A percentile compares a stretch with the other conserved stretches of the same genome.
Evolutionary conservation across 495 filamentous ascomycete genomes (phyloP).

Genomic region (Podospora appendiculata): DNA sequence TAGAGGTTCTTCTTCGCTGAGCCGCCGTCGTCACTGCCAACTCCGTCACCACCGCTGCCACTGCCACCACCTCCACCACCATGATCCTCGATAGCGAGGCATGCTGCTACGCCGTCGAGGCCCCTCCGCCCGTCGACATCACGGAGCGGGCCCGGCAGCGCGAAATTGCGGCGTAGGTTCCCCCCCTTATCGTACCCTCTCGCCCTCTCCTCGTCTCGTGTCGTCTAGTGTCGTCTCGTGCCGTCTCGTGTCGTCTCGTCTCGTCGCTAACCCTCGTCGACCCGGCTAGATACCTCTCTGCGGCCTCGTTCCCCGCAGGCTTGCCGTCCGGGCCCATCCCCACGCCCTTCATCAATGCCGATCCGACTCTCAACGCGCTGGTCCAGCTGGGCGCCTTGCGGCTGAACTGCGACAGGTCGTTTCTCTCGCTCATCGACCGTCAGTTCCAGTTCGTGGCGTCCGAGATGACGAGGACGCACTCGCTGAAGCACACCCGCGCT

Average conservation of each 20-base stretch:
- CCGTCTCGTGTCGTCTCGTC: no score
- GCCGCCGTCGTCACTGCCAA: no score
- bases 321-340: slow-evolving; percentile 9
- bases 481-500: slow-evolving; percentile 3
- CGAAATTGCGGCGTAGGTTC: not conserved
- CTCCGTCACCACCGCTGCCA: no score
- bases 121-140: not conserved
- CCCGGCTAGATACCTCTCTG: slow-evolving; percentile 14
- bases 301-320: slow-evolving; percentile 15
- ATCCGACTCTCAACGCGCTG: slow-evolving; percentile 36
- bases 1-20: no score
- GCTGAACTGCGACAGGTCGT: slow-evolving; percentile 25
- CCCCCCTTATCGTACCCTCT: not conserved
- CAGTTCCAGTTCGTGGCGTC: slow-evolving; percentile 30
- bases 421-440: slow-evolving; percentile 33
- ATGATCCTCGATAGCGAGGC: no score
- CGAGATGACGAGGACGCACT: slow-evolving; percentile 24
- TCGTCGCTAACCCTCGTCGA: not conserved
- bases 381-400: slow-evolving; percentile 35
- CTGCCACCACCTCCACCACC: no score
- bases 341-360: slow-evolving; percentile 11
- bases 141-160: not conserved
- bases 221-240: not conserved
- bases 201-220: not conserved
- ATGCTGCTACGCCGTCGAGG: no score